Evolutionary conservation across 106 monocot species (phyloP), one percentile per base, ranked within the genome.

Genomic region (Dendrobium chrysotoxum): DNA sequence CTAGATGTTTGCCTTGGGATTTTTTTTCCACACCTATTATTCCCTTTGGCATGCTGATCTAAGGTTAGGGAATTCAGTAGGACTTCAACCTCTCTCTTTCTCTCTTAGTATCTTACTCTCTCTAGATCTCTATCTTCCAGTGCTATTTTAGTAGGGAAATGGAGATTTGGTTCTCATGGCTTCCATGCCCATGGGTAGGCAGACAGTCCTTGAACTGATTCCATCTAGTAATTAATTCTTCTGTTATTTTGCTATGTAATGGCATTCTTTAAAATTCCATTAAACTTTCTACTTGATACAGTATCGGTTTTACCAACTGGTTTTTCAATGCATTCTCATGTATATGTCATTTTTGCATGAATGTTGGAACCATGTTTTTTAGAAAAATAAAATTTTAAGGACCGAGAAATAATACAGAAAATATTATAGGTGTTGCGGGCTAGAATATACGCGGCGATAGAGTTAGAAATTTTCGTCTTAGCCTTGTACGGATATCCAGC

Each of bases 161-260:
- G 30, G 68, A 68, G 68, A 68, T 26, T 28, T 18, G 57, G 57
- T 58, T 58, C 57, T 67, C 9, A 28, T 68, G 68, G 30, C 68
- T 68, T 28, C 68, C 68, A 68, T 68, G 68, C 68, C 30, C 31
- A n/a, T 13, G 65, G 25, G 26, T n/a, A 26, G 65, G 26, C n/a
- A 68, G 68, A 61, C 4, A 31, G 68, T 58, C 68, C 68, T 68
- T 68, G 30, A 68, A 68, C 68, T 68, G 8, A 68, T 68, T 68
- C n/a, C 12, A 10, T 68, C 5, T 28, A 68, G 26, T 31, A 31
- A 68, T 68, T 68, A 68, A 11, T 68, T 68, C 30, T 28, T 28
- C 68, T 28, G 30, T 68, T 68, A 13, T 3, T 28, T 30, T 68
- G 68, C 68, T 30, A 68, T 31, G 68, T 13, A n/a, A 28, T 68